Percentiles rank a stretch among this genome's conserved stretches.
These are phyloP conservation scores for Trichosphaerium sp. DNA, from an alignment of 78 protist genomes.

Conservation along the genomic window DNA sequence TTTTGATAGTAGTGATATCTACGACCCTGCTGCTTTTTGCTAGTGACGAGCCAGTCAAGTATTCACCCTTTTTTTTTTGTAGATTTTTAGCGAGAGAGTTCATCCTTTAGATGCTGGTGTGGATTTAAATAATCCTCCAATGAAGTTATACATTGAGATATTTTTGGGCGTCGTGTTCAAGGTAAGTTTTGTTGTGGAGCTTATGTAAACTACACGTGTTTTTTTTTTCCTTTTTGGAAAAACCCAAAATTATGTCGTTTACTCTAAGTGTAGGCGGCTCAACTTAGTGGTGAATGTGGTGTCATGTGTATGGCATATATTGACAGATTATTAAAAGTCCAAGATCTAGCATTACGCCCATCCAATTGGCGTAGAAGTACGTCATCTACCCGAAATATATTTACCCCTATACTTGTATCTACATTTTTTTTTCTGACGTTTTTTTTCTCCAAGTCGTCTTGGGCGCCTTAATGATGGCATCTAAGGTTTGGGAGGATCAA, in stretches of 20 bases:
- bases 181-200: background rate
- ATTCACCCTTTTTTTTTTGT: too few relatives aligned
- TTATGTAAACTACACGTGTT: background rate
- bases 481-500: constrained; percentile 70
- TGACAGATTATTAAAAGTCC: constrained; percentile 35
- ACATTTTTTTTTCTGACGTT: too few relatives aligned
- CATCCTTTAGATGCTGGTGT: background rate
- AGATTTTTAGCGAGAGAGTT: background rate
- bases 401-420: too few relatives aligned
- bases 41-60: too few relatives aligned
- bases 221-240: background rate
- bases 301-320: constrained; percentile 51
- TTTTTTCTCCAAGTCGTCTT: background rate
- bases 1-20: too few relatives aligned
- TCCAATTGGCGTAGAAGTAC: constrained; percentile 51
- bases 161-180: background rate
- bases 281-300: constrained; percentile 34
- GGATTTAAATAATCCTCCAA: background rate
- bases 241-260: background rate
- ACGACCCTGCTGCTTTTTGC: too few relatives aligned
- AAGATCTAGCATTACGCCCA: constrained; percentile 27
- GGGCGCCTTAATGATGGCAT: constrained; percentile 39
- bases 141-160: background rate
- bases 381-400: constrained; percentile 31
- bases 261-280: background rate